Conservation (phyloP, 441 rosid species). For the Adansonia rubrostipa region DNA sequence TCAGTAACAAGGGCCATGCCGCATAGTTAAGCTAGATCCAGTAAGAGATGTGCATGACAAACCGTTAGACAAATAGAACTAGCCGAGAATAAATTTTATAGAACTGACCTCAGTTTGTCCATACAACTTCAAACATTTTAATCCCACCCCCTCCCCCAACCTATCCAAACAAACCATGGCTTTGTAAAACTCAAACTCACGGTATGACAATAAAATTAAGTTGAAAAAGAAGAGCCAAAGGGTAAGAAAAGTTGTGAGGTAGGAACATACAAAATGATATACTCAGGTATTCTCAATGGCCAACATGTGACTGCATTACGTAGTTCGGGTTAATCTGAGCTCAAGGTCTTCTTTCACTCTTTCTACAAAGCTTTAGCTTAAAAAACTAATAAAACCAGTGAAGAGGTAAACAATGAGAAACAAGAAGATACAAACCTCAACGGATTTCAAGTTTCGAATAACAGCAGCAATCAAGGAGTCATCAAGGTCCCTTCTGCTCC, state of each 20-base stretch:
- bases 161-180: background rate
- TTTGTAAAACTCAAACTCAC: background rate
- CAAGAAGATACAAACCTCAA: slow-evolving; percentile 60
- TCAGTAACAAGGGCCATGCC: background rate
- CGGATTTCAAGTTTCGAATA: slow-evolving; percentile 77
- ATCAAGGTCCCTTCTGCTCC: slow-evolving; percentile 72
- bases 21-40: slow-evolving; percentile 10
- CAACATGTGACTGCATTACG: background rate
- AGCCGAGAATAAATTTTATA: background rate
- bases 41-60: background rate
- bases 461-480: slow-evolving; percentile 69
- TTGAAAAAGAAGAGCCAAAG: background rate
- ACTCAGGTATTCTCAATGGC: background rate
- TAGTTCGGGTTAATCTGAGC: slow-evolving; percentile 21
- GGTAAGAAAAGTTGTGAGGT: background rate
- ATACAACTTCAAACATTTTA: background rate
- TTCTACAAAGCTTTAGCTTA: slow-evolving; percentile 25
- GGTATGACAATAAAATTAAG: background rate
- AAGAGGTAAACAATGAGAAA: slow-evolving; percentile 26
- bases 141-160: background rate
- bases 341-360: slow-evolving; percentile 7
- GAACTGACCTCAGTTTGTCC: slow-evolving; percentile 3
- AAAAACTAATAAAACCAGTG: slow-evolving; percentile 19
- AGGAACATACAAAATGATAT: background rate
- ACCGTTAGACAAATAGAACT: background rate